phyloP scores from a whole-genome alignment of 2,329 filamentous ascomycete species.

The Aciculosporium take region DNA sequence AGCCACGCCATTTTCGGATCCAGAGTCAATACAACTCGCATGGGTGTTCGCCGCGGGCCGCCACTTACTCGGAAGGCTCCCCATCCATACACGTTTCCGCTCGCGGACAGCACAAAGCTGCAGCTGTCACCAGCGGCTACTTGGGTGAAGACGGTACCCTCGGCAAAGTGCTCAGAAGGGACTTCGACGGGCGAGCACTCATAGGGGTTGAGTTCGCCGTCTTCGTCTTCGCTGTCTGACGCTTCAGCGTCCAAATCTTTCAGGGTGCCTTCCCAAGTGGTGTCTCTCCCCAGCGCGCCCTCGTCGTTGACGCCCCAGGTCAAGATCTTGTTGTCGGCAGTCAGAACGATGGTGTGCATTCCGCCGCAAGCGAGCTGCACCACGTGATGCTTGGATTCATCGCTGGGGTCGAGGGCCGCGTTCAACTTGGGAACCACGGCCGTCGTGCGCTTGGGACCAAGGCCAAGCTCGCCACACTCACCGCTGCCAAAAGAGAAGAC shows the following conservation, averaged over 20 bases:
- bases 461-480: slow-evolving; percentile 65
- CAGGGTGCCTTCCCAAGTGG: slow-evolving; percentile 49
- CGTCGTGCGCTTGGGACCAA: slow-evolving; percentile 43
- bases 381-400: slow-evolving; percentile 44
- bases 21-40: too few relatives aligned
- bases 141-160: slow-evolving; percentile 46
- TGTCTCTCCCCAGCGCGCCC: slow-evolving; percentile 64
- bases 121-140: slow-evolving; percentile 61
- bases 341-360: slow-evolving; percentile 68
- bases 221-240: slow-evolving; percentile 43
- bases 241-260: slow-evolving; percentile 38
- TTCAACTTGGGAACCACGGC: slow-evolving; percentile 28
- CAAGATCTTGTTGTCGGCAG: slow-evolving; percentile 65
- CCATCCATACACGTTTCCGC: slow-evolving; percentile 70
- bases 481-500: slow-evolving; percentile 74
- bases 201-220: slow-evolving; percentile 54
- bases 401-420: slow-evolving; percentile 63
- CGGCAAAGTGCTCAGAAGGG: slow-evolving; percentile 42
- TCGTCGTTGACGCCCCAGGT: slow-evolving; percentile 86
- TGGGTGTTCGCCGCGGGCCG: too few relatives aligned
- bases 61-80: slow-evolving; percentile 58
- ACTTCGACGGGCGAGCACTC: slow-evolving; percentile 55
- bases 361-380: slow-evolving; percentile 67
- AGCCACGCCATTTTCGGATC: too few relatives aligned
- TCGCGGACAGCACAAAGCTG: slow-evolving; percentile 60